Base-by-base conservation (phyloP, 2,329 filamentous ascomycete species). In the Botrytis hyacinthi region DNA sequence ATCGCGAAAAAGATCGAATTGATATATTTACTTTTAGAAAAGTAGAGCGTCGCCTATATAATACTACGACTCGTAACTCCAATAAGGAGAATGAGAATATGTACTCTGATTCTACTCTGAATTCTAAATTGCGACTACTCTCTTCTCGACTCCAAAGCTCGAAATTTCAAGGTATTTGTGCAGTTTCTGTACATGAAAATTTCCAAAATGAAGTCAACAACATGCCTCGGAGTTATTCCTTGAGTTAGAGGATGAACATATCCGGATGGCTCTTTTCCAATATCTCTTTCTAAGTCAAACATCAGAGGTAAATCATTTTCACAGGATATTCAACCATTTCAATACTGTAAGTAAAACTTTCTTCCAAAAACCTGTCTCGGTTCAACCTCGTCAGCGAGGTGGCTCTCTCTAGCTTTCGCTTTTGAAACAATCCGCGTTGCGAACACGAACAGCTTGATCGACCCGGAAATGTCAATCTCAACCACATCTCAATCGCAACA, bases 401-500 rank as follows among this genome's bases (percentile, higher is more conserved):
- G 54, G 51, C 22, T 32, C 59, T 42, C 16, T 59, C 60, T 44
- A 26, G 35, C 37, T 26, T 44, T 72, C 26, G 46, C 60, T 54
- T n/a, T 67, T 72, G 70, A 72, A 72, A 72, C 70, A 51, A 32
- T 46, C n/a, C n/a, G 16, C 44, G 61, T 67, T 54, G 42, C 70
- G 44, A 72, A 44, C 61, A 65, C 60, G 22, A 32, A 29, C 60
- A 35, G 29, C 54, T 60, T 37, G 8, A 48, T 48, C 37, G 29
- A 32, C 35, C 44, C 44, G 29, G 40, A 70, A 46, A 61, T 37
- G 29, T 44, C 57, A 44, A 61, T 35, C 20, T n/a, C 51, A 42
- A 70, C 51, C 35, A 67, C 35, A 67, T 54, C 20, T 44, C 37
- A 67, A 32, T 22, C 14, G 22, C 46, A 54, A 67, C 35, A 42